These are phyloP conservation scores for Eimeria acervulina DNA, from an alignment of 169 alveolate genomes.

Conservation along the genomic window DNA sequence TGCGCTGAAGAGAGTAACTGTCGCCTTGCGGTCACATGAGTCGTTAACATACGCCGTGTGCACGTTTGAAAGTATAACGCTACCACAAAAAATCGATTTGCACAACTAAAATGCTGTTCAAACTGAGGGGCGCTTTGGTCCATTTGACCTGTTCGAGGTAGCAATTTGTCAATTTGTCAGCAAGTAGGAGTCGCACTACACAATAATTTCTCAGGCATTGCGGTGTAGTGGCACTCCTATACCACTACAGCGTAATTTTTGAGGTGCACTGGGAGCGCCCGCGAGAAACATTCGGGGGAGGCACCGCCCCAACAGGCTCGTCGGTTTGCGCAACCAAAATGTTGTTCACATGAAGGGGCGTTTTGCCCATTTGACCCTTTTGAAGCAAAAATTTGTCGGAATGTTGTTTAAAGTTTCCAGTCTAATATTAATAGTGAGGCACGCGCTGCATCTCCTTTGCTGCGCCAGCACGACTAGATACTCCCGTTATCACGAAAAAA, in stretches of 20 bases:
- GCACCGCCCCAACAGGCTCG: no score
- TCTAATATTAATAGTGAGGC: background rate
- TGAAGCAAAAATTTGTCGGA: background rate
- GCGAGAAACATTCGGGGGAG: background rate
- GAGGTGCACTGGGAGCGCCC: background rate
- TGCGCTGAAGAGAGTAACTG: background rate
- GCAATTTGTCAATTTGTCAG: no score
- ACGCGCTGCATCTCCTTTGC: background rate
- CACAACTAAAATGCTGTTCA: no score
- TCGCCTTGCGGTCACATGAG: background rate
- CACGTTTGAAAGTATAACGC: background rate
- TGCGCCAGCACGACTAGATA: background rate
- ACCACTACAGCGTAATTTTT: background rate
- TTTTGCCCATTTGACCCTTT: background rate
- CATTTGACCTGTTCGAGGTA: no score
- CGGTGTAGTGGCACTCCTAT: no score
- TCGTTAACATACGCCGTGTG: background rate
- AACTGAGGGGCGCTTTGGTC: no score
- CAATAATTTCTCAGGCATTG: no score
- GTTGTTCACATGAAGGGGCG: no score
- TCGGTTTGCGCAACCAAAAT: background rate
- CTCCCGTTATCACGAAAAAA: background rate
- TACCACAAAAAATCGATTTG: background rate
- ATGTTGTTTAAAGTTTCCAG: no score
- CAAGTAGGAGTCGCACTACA: no score